Evolutionary conservation across 805 yeast species (phyloP), one percentile per base, ranked within the genome.

Genomic region (Spathaspora sp.): DNA sequence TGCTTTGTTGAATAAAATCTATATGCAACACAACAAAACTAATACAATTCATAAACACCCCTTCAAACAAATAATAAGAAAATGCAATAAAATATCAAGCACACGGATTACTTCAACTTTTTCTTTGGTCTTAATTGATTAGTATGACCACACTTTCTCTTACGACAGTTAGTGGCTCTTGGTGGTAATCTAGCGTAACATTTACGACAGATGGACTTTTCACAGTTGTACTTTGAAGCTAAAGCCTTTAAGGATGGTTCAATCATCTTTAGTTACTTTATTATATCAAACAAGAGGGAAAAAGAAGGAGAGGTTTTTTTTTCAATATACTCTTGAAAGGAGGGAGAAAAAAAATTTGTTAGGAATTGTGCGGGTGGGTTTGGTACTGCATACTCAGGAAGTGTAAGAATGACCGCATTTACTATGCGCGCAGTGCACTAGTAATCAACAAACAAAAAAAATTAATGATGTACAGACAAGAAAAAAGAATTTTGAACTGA

Each of bases 81-180:
- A 26, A 51, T 23, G 44, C 35, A 42, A 35, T 10, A 42, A 28
- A 32, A 19, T 10, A 20, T 16, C 28, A 44, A 44, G 44, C 48
- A 40, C 43, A 55, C 42, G 46, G 80, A 76, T 80, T 81, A 92
- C 85, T 92, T 91, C 78, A 90, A 86, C 92, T 93, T 93, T 96
- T 93, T 93, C 96, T 93, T 94, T 82, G 98, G 98, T 86, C 99
- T 91, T 81, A 94, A 89, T 85, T 94, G 99, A 87, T 94, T 94
- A 78, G 97, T 85, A 96, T 94, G 99, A 75, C 99, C 99, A 83
- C 99, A 94, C 87, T 94, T 94, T 90, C 97, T 91, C 98, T 94
- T 94, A 86, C 99, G 91, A 87, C 99, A 94, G 97, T 94, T 94
- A 81, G 98, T 94, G 70, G 99, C 99, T 89, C 98, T 96, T 81